Percentiles rank a stretch among this genome's conserved stretches.
phyloP scores from a whole-genome alignment of 1,139 yeast species.

The Scheffersomyces stambukii region DNA sequence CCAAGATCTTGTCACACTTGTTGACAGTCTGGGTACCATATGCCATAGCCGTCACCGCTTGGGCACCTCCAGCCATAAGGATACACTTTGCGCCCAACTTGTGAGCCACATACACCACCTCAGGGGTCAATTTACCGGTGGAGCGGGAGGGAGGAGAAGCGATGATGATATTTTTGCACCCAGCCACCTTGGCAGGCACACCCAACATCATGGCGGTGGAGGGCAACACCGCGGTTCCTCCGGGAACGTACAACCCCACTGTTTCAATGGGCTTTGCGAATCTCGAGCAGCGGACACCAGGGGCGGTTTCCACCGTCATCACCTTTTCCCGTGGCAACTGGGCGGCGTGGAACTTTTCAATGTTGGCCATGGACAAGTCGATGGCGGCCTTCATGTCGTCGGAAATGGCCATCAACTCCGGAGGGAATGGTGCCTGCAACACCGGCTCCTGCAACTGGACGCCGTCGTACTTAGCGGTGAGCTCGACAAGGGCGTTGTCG shows the following conservation, averaged over 20 bases:
- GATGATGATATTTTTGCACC: constrained; percentile 86
- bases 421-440: constrained; percentile 81
- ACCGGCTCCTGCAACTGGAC: constrained; percentile 71
- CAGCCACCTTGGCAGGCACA: constrained; percentile 98
- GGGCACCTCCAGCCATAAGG: constrained; percentile 98
- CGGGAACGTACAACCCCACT: constrained; percentile 95
- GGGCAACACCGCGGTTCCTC: constrained; percentile 98
- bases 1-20: constrained; percentile 93
- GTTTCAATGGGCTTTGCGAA: constrained; percentile 92
- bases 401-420: constrained; percentile 67
- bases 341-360: constrained; percentile 89
- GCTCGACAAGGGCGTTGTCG: constrained; percentile 79
- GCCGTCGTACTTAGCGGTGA: constrained; percentile 87
- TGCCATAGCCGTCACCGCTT: constrained; percentile 98
- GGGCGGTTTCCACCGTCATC: constrained; percentile 85
- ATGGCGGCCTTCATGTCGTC: constrained; percentile 80
- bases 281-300: constrained; percentile 91
- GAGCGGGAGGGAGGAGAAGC: constrained; percentile 97
- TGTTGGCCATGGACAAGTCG: constrained; percentile 84
- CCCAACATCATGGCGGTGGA: constrained; percentile 98
- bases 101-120: constrained; percentile 95
- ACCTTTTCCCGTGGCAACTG: constrained; percentile 69
- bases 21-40: constrained; percentile 92
- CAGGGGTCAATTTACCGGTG: constrained; percentile 93
- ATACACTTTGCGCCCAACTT: constrained; percentile 88